Base-by-base conservation (phyloP, 768 basidiomycete genomes). In the Collybia nuda region DNA sequence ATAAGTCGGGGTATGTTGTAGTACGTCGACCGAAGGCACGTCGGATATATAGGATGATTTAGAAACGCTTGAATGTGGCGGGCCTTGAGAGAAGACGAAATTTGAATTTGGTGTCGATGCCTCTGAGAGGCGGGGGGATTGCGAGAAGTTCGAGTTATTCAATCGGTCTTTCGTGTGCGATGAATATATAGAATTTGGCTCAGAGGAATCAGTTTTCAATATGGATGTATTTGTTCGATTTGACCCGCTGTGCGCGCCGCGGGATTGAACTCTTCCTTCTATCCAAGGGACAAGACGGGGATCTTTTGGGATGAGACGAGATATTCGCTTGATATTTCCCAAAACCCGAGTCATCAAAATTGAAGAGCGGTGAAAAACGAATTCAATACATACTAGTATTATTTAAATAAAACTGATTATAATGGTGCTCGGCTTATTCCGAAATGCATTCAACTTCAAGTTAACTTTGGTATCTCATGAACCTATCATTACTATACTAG, bases 1-100 rank as follows among this genome's bases (percentile, higher is more conserved):
- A 63, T 88, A 86, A 12, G 73, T 67, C 1, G 67, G 70, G 45
- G 62, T 61, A 44, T 52, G 61, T 29, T 47, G 55, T 53, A 40
- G 61, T 51, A 50, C 47, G 19, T 59, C 55, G 2, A 54, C 54
- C 8, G 60, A 59, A 36, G 60, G 60, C 12, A 61, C 60, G n/a
- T 40, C 46, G 21, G 60, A 53, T 44, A 53, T 55, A 19, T 26
- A 41, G 8, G 55, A 50, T 45, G 51, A 41, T 2, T 40, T 53
- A 15, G 52, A 26, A 40, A 52, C 17, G 22, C 23, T 36, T 15
- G 15, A 22, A 15, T 37, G 24, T 36, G 55, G 51, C 26, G 50
- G 55, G 19, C 53, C 57, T 23, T 51, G 54, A 7, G 52, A 24
- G 19, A 48, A 54, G 17, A 40, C 50, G 7, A 50, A 48, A 23